phyloP scores from a whole-genome alignment of 495 filamentous ascomycete species.

The Hypomontagnella submonticulosa region DNA sequence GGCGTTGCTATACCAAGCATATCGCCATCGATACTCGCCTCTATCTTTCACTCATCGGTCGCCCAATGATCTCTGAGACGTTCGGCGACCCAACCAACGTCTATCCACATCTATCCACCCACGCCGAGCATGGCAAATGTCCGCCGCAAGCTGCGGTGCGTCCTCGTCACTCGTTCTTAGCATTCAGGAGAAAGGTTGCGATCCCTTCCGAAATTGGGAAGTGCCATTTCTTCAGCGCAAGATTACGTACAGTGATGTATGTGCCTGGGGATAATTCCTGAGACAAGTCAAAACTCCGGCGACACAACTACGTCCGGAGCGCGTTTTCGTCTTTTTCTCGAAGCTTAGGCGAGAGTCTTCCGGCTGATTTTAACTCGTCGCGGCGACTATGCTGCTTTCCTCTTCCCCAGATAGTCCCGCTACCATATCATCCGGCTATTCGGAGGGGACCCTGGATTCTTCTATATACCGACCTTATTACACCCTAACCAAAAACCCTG shows the following conservation, averaged over 20 bases:
- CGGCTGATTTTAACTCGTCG: constrained; percentile 39
- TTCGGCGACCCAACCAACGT: not conserved
- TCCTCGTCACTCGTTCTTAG: constrained; percentile 39
- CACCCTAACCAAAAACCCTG: constrained; percentile 40
- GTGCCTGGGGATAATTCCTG: constrained; percentile 18
- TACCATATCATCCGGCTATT: constrained; percentile 44
- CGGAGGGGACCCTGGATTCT: constrained; percentile 43
- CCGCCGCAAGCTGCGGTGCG: constrained; percentile 23
- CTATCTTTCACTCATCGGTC: constrained; percentile 10
- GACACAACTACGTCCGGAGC: constrained; percentile 41
- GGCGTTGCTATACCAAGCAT: constrained; percentile 9
- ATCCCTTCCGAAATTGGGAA: constrained; percentile 44
- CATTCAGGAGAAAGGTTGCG: constrained; percentile 24
- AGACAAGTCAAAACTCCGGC: constrained; percentile 36
- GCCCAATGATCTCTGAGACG: constrained; percentile 12
- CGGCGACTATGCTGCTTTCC: constrained; percentile 17
- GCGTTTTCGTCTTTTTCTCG: constrained; percentile 27
- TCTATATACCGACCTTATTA: constrained; percentile 42
- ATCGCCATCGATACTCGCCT: constrained; percentile 1
- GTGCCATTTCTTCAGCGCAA: constrained; percentile 35
- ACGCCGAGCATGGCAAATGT: constrained; percentile 30
- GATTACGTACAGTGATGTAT: constrained; percentile 44
- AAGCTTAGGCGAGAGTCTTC: constrained; percentile 34
- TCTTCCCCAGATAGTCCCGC: constrained; percentile 40
- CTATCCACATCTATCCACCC: constrained; percentile 22